Conservation (phyloP, 2,329 filamentous ascomycete genomes). For the Fusarium oligoseptatum region DNA sequence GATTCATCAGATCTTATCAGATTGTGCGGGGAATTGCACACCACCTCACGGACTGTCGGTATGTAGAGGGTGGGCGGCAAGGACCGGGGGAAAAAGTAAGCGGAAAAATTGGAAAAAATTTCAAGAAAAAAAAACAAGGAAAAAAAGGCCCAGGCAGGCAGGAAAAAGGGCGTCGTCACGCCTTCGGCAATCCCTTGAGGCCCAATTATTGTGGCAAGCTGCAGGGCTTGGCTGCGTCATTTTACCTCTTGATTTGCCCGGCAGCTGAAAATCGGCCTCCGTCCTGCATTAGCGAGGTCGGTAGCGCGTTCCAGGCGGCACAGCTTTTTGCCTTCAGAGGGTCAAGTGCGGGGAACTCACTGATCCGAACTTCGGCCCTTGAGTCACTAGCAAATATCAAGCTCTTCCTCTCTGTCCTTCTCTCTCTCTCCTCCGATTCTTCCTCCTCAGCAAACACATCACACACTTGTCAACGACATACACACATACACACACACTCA, state of each 20-base stretch:
- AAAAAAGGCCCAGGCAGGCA: neutral
- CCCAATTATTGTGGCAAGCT: constrained; percentile 3
- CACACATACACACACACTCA: neutral
- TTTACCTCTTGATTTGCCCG: constrained; percentile 1
- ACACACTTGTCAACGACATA: neutral
- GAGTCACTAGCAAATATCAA: constrained; percentile 3
- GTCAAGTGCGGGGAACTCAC: neutral
- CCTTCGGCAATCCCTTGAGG: neutral
- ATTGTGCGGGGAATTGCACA: neutral
- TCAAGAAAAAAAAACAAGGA: neutral
- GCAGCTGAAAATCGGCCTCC: neutral
- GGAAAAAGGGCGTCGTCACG: neutral
- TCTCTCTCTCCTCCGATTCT: neutral
- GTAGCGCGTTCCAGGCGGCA: neutral
- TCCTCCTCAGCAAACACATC: neutral
- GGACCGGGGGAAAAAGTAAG: neutral
- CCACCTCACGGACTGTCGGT: too few relatives aligned
- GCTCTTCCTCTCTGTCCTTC: neutral
- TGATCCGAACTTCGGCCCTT: neutral
- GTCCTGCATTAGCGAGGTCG: neutral
- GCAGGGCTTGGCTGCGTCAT: constrained; percentile 1
- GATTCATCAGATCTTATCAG: neutral
- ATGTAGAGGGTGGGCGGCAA: neutral
- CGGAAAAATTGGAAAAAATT: neutral
- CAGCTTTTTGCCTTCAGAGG: neutral